Evolutionary conservation across 805 yeast species (phyloP).

Genomic region (Barnettozyma botsteinii): DNA sequence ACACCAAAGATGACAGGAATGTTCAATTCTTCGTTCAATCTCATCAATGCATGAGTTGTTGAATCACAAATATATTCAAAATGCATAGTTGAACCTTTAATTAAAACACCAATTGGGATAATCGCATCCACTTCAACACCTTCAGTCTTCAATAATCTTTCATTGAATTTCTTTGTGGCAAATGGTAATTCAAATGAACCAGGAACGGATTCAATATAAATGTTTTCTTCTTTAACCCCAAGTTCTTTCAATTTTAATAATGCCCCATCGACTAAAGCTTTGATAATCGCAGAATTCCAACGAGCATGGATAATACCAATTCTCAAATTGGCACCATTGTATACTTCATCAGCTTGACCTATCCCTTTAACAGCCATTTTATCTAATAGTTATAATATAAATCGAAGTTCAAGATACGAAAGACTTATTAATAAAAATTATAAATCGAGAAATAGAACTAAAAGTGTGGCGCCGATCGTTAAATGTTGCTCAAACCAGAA

Average conservation of each 20-base stretch:
- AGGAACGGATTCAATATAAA: constrained; percentile 80
- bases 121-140: constrained; percentile 68
- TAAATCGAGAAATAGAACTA: too few species aligned
- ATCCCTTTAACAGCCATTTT: constrained; percentile 77
- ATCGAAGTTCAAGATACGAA: too few species aligned
- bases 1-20: constrained; percentile 91
- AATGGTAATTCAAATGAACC: constrained; percentile 93
- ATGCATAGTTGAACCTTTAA: constrained; percentile 97
- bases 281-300: constrained; percentile 81
- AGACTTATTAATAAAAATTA: neutral
- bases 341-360: constrained; percentile 62
- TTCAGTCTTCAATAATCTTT: constrained; percentile 33
- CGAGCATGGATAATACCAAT: constrained; percentile 93
- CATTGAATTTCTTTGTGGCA: constrained; percentile 53
- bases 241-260: constrained; percentile 48
- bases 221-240: constrained; percentile 74
- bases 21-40: constrained; percentile 58
- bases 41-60: constrained; percentile 80
- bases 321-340: constrained; percentile 63
- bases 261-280: constrained; percentile 77
- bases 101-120: constrained; percentile 89
- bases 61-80: constrained; percentile 95
- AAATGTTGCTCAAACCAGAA: neutral
- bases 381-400: neutral
- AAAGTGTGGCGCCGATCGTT: neutral